Conservation (phyloP, 2,329 filamentous ascomycete genomes). For the Ceratocystis cubensis region DNA sequence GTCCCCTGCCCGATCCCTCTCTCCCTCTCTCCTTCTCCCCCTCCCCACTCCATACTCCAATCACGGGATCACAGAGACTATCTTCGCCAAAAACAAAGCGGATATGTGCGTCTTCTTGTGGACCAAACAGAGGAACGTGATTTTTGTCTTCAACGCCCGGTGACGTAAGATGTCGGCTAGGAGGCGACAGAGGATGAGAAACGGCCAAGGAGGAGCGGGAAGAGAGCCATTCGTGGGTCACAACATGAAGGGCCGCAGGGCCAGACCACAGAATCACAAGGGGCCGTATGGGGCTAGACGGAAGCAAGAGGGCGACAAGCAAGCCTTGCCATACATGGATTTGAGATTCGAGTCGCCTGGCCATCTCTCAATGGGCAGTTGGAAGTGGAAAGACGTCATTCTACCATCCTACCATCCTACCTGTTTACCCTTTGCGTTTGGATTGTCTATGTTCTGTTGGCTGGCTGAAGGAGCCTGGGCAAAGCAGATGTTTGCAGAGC, state of each 20-base stretch:
- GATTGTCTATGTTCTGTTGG: background rate
- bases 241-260: background rate
- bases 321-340: background rate
- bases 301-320: background rate
- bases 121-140: background rate
- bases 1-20: background rate
- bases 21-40: background rate
- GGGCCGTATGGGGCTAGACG: background rate
- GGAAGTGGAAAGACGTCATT: background rate
- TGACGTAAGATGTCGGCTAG: background rate
- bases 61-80: background rate
- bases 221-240: background rate
- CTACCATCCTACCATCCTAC: background rate
- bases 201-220: background rate
- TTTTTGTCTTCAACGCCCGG: background rate
- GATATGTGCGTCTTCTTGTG: background rate
- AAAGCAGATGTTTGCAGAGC: background rate
- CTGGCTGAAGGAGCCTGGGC: background rate
- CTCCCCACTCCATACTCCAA: background rate
- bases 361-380: background rate
- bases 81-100: background rate
- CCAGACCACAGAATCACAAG: background rate
- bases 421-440: background rate
- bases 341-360: background rate
- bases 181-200: constrained; percentile 6